A percentile compares a stretch with the other conserved stretches of the same genome.
These are phyloP conservation scores for Diaporthe vaccinii DNA, from an alignment of 2,329 filamentous ascomycete species.

Conservation along the genomic window DNA sequence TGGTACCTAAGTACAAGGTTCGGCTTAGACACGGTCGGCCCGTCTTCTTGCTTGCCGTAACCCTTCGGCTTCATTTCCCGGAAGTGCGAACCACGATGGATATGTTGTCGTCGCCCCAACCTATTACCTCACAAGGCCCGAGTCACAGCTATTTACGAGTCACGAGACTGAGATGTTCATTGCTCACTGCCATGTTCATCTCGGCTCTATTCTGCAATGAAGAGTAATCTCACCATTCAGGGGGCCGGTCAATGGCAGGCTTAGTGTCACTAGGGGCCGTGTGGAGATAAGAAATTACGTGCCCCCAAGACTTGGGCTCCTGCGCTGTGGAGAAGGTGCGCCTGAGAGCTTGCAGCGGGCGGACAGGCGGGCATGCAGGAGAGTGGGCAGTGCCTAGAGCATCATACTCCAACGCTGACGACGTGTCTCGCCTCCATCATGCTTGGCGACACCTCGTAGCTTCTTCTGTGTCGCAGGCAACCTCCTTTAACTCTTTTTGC, in stretches of 20 bases:
- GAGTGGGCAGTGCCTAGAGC: neutral
- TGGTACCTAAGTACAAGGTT: neutral
- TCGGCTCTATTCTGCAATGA: constrained; percentile 27
- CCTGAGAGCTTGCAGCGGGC: constrained; percentile 6
- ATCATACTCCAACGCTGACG: constrained; percentile 1
- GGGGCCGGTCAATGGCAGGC: constrained; percentile 14
- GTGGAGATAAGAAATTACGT: neutral
- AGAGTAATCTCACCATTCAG: constrained; percentile 33
- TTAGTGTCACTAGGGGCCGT: constrained; percentile 15
- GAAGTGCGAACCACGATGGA: neutral
- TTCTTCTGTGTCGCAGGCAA: constrained; percentile 7
- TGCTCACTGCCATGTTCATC: constrained; percentile 21
- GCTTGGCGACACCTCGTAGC: neutral
- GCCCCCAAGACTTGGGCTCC: neutral
- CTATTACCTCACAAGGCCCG: neutral
- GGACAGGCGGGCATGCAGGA: neutral
- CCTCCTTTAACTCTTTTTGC: neutral
- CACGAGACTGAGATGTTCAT: constrained; percentile 16
- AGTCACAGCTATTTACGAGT: constrained; percentile 15
- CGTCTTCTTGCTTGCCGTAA: neutral
- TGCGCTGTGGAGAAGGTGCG: neutral
- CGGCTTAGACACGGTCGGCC: neutral
- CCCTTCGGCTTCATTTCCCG: neutral
- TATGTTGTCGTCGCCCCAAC: neutral
- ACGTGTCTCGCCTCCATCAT: neutral